Evolutionary conservation across 306 rosid species (phyloP).

Genomic region (Corylus heterophylla): DNA sequence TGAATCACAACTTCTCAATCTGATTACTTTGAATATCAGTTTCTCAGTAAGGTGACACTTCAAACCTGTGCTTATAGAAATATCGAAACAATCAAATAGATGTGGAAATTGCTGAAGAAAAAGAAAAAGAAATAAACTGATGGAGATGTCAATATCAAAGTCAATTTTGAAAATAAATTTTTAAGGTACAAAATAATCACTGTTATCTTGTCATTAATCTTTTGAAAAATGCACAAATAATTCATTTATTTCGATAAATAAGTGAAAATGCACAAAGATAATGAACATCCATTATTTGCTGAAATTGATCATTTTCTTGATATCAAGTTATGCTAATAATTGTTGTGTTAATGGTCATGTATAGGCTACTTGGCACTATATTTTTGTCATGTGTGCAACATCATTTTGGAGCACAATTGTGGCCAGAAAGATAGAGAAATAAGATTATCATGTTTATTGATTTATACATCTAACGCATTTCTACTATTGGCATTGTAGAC

Average conservation of each 20-base stretch:
- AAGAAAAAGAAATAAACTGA: neutral
- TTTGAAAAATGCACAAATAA: neutral
- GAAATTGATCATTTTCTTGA: neutral
- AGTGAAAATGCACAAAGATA: neutral
- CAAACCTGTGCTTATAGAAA: neutral
- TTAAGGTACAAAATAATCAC: neutral
- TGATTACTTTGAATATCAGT: neutral
- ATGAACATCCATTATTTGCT: neutral
- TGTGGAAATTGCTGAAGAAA: neutral
- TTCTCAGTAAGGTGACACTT: neutral
- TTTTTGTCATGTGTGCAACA: constrained; percentile 15
- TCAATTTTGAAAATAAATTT: neutral
- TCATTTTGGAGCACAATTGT: constrained; percentile 21
- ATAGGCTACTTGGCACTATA: neutral
- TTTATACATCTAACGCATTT: constrained; percentile 28
- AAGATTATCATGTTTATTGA: constrained; percentile 17
- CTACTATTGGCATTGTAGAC: constrained; percentile 57
- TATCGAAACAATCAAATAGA: neutral
- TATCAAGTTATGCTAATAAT: neutral
- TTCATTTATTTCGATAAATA: neutral
- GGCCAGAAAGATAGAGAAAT: constrained; percentile 22
- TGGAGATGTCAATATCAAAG: neutral
- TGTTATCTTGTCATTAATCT: neutral
- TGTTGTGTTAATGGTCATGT: neutral
- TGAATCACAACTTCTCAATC: neutral